Percentiles rank a stretch among this genome's conserved stretches.
Evolutionary conservation across 495 filamentous ascomycete genomes (phyloP).

Genomic region (Penicillium odoratum): DNA sequence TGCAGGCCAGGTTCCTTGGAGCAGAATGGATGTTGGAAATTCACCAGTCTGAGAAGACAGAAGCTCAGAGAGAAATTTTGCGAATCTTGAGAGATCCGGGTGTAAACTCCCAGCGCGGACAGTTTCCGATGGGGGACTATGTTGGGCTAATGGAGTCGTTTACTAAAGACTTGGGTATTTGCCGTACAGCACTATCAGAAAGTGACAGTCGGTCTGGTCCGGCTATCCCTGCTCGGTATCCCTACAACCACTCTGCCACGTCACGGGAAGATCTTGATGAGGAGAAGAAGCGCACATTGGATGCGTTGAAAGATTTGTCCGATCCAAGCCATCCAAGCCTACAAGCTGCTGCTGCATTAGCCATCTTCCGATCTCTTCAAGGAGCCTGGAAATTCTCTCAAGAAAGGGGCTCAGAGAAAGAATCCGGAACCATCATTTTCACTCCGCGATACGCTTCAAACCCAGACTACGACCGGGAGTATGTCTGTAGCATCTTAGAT

Average conservation of each 20-base stretch:
- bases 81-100: conserved; percentile 28
- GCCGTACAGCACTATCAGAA: conserved; percentile 14
- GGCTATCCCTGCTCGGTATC: conserved; percentile 40
- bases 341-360: conserved; percentile 30
- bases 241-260: conserved; percentile 1
- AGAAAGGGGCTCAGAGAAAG: conserved; percentile 17
- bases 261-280: background rate
- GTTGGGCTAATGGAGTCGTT: conserved; percentile 74
- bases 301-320: conserved; percentile 22
- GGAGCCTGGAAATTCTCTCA: conserved; percentile 67
- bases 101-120: conserved; percentile 47
- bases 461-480: conserved; percentile 29
- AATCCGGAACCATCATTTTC: conserved; percentile 59
- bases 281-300: conserved; percentile 18
- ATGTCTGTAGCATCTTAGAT: conserved; percentile 25
- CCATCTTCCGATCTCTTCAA: conserved; percentile 71
- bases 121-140: conserved; percentile 84
- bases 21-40: conserved; percentile 33
- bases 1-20: conserved; percentile 72
- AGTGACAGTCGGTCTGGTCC: conserved; percentile 25
- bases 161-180: conserved; percentile 49
- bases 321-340: conserved; percentile 1
- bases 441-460: conserved; percentile 49
- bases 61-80: conserved; percentile 25
- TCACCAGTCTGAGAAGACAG: conserved; percentile 3